Evolutionary conservation across 2,329 filamentous ascomycete species (phyloP).

Genomic region (Venturia carpophila): DNA sequence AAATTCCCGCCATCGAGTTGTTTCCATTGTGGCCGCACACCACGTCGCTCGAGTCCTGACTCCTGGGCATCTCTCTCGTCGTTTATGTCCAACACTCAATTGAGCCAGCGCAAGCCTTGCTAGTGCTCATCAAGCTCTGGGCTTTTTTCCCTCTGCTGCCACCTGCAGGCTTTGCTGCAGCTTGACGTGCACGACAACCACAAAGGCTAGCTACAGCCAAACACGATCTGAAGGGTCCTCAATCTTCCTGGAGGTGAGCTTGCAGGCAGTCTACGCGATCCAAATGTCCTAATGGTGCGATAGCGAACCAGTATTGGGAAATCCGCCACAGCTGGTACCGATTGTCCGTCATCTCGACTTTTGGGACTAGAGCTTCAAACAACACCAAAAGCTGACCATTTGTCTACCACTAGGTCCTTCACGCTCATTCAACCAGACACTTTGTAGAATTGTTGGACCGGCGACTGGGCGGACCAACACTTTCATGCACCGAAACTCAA

Average conservation of each 20-base stretch:
- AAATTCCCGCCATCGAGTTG: neutral
- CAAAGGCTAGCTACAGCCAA: neutral
- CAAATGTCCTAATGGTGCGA: neutral
- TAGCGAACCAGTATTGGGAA: neutral
- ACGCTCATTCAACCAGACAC: neutral
- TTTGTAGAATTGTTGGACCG: conserved; percentile 23
- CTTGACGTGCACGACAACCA: neutral
- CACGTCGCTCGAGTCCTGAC: neutral
- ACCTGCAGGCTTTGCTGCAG: neutral
- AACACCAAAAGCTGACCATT: conserved; percentile 8
- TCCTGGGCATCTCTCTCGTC: neutral
- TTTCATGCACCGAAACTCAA: conserved; percentile 20
- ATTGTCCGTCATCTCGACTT: neutral
- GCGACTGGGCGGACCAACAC: conserved; percentile 28
- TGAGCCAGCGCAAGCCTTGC: neutral
- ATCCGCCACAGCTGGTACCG: neutral
- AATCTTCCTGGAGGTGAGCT: neutral
- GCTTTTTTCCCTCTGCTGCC: neutral
- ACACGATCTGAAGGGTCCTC: neutral
- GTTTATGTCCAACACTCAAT: neutral
- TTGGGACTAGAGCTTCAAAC: neutral
- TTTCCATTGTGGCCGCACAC: neutral
- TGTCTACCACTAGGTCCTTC: neutral
- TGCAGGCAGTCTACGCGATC: neutral
- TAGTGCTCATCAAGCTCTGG: neutral